These are phyloP conservation scores for Globisporangium spiculum DNA, from an alignment of 352 stramenopile genomes.

Conservation along the genomic window DNA sequence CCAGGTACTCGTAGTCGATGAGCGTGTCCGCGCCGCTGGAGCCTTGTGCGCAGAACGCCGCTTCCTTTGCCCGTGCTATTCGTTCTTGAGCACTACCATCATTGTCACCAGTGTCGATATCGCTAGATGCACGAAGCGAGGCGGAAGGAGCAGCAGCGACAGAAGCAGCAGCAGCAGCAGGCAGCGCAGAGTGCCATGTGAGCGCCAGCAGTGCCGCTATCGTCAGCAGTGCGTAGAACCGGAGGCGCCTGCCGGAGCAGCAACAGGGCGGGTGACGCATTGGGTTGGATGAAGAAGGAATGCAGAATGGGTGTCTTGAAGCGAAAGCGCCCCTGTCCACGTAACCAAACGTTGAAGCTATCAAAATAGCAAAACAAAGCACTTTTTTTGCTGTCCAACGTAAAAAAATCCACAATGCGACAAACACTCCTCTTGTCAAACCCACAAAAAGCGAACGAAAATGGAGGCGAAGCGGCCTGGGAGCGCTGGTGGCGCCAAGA, in stretches of 20 bases:
- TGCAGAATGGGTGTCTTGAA: background rate
- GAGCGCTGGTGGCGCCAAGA: conserved; percentile 10
- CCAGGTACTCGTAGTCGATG: conserved; percentile 67
- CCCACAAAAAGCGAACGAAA: background rate
- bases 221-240: background rate
- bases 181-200: background rate
- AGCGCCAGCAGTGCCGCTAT: background rate
- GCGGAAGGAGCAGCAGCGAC: background rate
- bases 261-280: background rate
- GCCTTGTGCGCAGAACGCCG: conserved; percentile 2
- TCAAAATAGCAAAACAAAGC: background rate
- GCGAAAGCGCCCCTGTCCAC: background rate
- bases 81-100: background rate
- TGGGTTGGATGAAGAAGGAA: background rate
- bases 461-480: conserved; percentile 9
- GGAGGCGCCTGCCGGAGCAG: background rate
- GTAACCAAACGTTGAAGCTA: conserved; percentile 1
- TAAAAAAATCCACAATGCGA: background rate
- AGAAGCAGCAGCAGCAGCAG: background rate
- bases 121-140: background rate
- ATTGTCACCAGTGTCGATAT: background rate
- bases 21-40: conserved; percentile 34
- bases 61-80: background rate
- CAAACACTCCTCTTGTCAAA: background rate
- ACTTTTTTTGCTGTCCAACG: background rate